Evolutionary conservation across 2,329 filamentous ascomycete species (phyloP).

Genomic region (Coniochaeta prunicola): DNA sequence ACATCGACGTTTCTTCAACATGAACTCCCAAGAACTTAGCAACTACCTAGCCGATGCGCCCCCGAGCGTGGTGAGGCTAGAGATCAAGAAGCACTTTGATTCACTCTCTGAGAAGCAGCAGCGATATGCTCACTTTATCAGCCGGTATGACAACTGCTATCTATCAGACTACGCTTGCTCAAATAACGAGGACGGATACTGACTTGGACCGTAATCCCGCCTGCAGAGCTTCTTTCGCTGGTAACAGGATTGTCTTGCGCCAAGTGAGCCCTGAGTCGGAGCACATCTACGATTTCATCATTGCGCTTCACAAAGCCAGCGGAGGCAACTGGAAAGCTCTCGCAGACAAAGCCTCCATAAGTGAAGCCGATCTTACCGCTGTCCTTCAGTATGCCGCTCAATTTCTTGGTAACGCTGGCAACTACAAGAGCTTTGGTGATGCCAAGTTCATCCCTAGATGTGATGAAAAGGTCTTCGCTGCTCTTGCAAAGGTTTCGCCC

Average conservation of each 20-base stretch:
- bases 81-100: conserved; percentile 90
- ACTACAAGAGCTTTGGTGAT: conserved; percentile 84
- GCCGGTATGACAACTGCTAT: conserved; percentile 64
- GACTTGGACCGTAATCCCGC: not conserved
- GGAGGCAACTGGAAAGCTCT: conserved; percentile 66
- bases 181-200: not conserved
- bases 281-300: conserved; percentile 72
- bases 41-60: conserved; percentile 90
- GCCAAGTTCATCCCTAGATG: conserved; percentile 75
- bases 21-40: conserved; percentile 53
- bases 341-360: conserved; percentile 56
- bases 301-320: conserved; percentile 59
- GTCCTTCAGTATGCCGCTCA: conserved; percentile 74
- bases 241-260: conserved; percentile 69
- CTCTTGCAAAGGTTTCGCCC: conserved; percentile 53
- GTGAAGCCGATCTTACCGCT: conserved; percentile 53
- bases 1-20: conserved; percentile 26
- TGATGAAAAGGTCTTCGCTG: conserved; percentile 53
- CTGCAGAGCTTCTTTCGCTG: conserved; percentile 64
- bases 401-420: conserved; percentile 74
- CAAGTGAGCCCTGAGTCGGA: conserved; percentile 79
- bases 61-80: conserved; percentile 77
- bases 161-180: too few species aligned
- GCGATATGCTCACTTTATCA: conserved; percentile 86
- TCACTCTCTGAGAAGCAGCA: conserved; percentile 68